phyloP scores from a whole-genome alignment of 768 basidiomycete species.

The Lepiota brunneoincarnata region DNA sequence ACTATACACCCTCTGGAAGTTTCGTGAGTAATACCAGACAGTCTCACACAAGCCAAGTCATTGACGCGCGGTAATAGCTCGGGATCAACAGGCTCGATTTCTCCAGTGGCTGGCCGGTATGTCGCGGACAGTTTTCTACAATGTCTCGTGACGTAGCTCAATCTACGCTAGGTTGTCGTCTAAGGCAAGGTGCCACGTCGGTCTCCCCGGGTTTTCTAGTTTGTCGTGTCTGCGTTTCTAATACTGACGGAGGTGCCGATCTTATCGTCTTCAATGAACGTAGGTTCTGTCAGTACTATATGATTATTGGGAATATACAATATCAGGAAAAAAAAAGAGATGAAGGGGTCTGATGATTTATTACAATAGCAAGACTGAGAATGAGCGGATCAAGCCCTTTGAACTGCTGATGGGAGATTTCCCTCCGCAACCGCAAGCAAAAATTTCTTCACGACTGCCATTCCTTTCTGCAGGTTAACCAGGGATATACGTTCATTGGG shows the following conservation, averaged over 20 bases:
- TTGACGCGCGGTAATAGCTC: conserved; percentile 21
- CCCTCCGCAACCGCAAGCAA: conserved; percentile 48
- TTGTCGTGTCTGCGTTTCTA: no score
- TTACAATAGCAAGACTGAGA: no score
- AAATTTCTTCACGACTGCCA: conserved; percentile 76
- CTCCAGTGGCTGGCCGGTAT: conserved; percentile 48
- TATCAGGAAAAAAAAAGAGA: background rate
- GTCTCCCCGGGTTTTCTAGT: no score
- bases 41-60: background rate
- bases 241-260: no score
- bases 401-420: conserved; percentile 1
- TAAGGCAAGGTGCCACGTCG: no score
- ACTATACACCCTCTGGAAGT: conserved; percentile 45
- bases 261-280: no score
- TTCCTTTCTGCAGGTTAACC: conserved; percentile 75
- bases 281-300: no score
- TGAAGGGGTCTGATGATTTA: background rate
- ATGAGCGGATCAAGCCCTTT: no score
- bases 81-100: conserved; percentile 48
- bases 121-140: conserved; percentile 10
- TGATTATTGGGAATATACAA: no score
- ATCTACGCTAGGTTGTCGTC: no score
- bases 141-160: background rate
- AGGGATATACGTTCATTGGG: conserved; percentile 91
- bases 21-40: conserved; percentile 29